A percentile compares a stretch with the other conserved stretches of the same genome.
Conservation (phyloP, 129 eudicot genomes). For the carrot (Daucus carota) region DNA sequence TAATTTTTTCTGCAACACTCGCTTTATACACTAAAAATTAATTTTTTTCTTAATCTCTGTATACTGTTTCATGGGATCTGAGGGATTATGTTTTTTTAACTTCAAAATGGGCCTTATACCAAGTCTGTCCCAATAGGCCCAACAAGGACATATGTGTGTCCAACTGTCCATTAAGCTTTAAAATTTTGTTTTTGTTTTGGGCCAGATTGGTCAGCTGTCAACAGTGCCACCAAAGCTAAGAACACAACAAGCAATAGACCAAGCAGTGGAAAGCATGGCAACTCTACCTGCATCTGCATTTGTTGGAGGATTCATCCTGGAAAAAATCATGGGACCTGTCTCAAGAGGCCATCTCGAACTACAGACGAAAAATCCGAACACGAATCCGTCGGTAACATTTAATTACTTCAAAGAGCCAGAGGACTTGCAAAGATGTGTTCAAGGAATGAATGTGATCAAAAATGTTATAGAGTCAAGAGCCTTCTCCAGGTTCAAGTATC, state of each 20-base stretch:
- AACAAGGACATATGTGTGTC: not conserved
- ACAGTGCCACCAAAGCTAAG: constrained; percentile 89
- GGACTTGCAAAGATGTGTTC: constrained; percentile 78
- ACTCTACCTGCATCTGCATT: constrained; percentile 49
- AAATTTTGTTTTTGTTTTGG: constrained; percentile 9
- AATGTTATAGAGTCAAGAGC: constrained; percentile 57
- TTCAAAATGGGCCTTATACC: not conserved
- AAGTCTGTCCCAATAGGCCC: not conserved
- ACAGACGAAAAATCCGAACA: constrained; percentile 35
- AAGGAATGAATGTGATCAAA: constrained; percentile 59
- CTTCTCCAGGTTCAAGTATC: constrained; percentile 42
- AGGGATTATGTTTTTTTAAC: not conserved
- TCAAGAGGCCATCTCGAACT: constrained; percentile 77
- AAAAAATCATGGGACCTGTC: constrained; percentile 69
- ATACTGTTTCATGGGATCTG: too few species aligned
- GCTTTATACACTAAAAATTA: too few species aligned
- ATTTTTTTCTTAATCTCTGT: too few species aligned
- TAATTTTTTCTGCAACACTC: too few species aligned
- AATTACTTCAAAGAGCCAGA: constrained; percentile 73
- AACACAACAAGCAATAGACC: constrained; percentile 66
- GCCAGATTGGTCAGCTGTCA: constrained; percentile 88
- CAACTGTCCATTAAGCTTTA: too few species aligned
- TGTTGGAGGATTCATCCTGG: constrained; percentile 76
- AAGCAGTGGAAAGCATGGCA: constrained; percentile 53
- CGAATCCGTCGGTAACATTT: constrained; percentile 73